These are phyloP conservation scores for Sugiyamaella grinbergsii DNA, from an alignment of 1,139 yeast species.

Conservation along the genomic window DNA sequence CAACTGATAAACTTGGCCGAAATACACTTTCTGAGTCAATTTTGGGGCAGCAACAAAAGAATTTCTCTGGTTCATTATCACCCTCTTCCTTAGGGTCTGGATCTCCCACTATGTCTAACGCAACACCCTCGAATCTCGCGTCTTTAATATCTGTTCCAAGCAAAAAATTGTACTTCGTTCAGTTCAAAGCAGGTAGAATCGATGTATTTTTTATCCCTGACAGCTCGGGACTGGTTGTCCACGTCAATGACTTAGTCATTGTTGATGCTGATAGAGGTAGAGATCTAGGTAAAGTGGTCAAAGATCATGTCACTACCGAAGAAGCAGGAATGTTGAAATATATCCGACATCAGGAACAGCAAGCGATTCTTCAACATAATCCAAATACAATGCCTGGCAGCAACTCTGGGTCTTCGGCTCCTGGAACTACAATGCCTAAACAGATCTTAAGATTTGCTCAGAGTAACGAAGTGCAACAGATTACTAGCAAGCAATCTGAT, in stretches of 20 bases:
- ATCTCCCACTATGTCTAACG: slow-evolving; percentile 20
- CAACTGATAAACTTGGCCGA: slow-evolving; percentile 33
- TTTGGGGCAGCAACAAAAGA: slow-evolving; percentile 11
- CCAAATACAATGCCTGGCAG: slow-evolving; percentile 29
- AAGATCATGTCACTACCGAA: slow-evolving; percentile 65
- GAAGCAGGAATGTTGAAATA: slow-evolving; percentile 83
- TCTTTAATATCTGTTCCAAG: slow-evolving; percentile 34
- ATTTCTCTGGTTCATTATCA: slow-evolving; percentile 11
- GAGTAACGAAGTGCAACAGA: slow-evolving; percentile 60
- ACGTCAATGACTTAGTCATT: slow-evolving; percentile 77
- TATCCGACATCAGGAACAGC: slow-evolving; percentile 75
- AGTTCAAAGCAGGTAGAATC: slow-evolving; percentile 82
- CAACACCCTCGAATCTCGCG: slow-evolving; percentile 26
- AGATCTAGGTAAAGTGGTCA: slow-evolving; percentile 80
- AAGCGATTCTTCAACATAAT: slow-evolving; percentile 54
- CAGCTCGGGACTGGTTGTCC: slow-evolving; percentile 53
- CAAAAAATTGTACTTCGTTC: slow-evolving; percentile 61
- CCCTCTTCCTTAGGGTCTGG: slow-evolving; percentile 9
- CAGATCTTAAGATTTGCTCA: slow-evolving; percentile 73
- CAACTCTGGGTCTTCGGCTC: slow-evolving; percentile 33
- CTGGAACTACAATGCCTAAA: slow-evolving; percentile 60
- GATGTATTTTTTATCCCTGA: slow-evolving; percentile 77
- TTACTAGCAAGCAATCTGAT: slow-evolving; percentile 62
- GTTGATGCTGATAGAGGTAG: slow-evolving; percentile 98
- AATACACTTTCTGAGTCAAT: slow-evolving; percentile 26